Evolutionary conservation across 208 protist genomes (phyloP), one percentile per base, ranked within the genome.

Genomic region (Sergeia podlipaevii): DNA sequence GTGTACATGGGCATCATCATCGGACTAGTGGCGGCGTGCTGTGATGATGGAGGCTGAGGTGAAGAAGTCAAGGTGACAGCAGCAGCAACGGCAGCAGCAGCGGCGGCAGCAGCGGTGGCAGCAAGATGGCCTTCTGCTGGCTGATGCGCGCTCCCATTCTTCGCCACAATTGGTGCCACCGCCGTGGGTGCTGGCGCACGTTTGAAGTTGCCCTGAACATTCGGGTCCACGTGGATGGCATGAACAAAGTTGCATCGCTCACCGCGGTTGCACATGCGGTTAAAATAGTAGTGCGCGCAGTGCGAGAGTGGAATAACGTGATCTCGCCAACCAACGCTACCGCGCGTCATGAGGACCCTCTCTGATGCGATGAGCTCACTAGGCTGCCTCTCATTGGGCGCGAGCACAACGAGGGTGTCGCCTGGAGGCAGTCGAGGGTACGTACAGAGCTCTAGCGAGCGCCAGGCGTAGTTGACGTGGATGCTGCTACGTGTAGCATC

Each of bases 211-310:
- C 60, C 69, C 53, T 77, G 63, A 49, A 87, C 73, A 18, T 29
- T 84, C 7, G 80, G 77, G 42, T 94, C 82, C 0, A 94, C 71
- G 61, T 86, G 61, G 27, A 89, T 60, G 23, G 75, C 60, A 65
- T 94, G 86, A 28, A 94, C 77, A 38, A 88, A 90, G 65, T 79
- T 76, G 58, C 86, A 86, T 43, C 65, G 54, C 66, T 80, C 77
- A 21, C 78, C 82, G n/a, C 73, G 74, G 53, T 85, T 78, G 77
- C 86, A 94, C 53, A 91, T 80, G 34, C 77, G 73, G 57, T 94
- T 88, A 66, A 86, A 89, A 68, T 85, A 90, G 63, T 89, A 94
- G 38, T 94, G 82, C 15, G 86, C 77, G 62, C 86, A 94, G 71
- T 89, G 86, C 18, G 77, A 81, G 38, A 86, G 71, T 10, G 74